These are phyloP conservation scores for Talaromyces islandicus DNA, from an alignment of 2,329 filamentous ascomycete species.

Conservation along the genomic window DNA sequence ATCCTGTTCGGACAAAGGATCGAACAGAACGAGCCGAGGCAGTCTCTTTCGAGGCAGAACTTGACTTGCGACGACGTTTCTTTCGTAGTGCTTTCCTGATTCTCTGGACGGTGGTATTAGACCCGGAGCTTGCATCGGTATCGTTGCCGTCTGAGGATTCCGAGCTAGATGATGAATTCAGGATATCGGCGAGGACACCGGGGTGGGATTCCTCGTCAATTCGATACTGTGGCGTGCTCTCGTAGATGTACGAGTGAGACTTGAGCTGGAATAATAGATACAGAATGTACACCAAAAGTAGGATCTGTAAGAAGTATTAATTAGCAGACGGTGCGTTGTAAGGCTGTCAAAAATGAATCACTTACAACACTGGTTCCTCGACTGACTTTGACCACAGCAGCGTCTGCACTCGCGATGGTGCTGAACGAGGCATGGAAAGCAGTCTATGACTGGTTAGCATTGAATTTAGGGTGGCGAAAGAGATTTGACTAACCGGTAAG, in stretches of 20 bases:
- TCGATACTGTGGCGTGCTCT: constrained; percentile 80
- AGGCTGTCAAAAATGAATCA: constrained; percentile 13
- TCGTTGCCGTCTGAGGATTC: constrained; percentile 50
- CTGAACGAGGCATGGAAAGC: constrained; percentile 82
- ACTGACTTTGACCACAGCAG: constrained; percentile 69
- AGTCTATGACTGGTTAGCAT: constrained; percentile 47
- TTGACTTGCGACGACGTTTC: constrained; percentile 68
- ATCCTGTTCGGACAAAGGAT: constrained; percentile 32
- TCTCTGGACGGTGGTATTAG: constrained; percentile 63
- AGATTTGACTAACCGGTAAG: constrained; percentile 56
- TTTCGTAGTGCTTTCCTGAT: constrained; percentile 66
- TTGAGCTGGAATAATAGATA: constrained; percentile 87
- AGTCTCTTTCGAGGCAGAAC: constrained; percentile 59
- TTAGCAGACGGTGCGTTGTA: background rate
- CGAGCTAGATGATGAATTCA: constrained; percentile 58
- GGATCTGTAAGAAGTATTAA: constrained; percentile 30
- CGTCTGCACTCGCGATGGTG: constrained; percentile 55
- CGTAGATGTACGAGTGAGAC: constrained; percentile 81
- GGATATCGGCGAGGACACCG: constrained; percentile 70
- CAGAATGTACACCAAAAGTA: constrained; percentile 72
- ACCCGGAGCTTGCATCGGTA: constrained; percentile 58
- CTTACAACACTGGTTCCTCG: constrained; percentile 75
- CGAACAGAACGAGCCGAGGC: constrained; percentile 37
- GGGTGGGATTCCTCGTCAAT: constrained; percentile 83
- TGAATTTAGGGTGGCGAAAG: background rate